Evolutionary conservation across 2,329 filamentous ascomycete species (phyloP), one percentile per base, ranked within the genome.

Genomic region (Leptosphaerulina australis): DNA sequence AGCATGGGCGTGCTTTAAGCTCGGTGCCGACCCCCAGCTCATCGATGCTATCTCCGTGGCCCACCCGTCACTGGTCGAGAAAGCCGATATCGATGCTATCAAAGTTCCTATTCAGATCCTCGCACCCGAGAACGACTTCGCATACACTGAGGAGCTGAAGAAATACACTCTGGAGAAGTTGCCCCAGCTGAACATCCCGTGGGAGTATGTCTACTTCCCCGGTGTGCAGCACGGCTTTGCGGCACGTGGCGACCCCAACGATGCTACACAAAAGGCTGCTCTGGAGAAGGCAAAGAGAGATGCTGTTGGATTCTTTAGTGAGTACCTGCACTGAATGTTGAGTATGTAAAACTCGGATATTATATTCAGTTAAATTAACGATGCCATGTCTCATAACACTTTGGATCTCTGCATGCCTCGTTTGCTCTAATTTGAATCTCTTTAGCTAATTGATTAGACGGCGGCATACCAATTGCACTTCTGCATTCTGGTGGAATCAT

Each of bases 121-220:
- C 15, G 59, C 66, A 0, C 61, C 69, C 0, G 69, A 72, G 50
- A 47, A 59, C 22, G 69, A 72, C 35, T 46, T 48, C 1, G 28
- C 48, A 18, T 72, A 58, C 37, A 65, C 62, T 1, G 59, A 63
- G 17, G 69, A 71, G 28, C 15, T 72, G 44, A 72, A 72, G 51
- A 58, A 60, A 46, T 57, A 65, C 36, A 37, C 60, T 1, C 57
- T 67, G 15, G 59, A 66, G 46, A 56, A 52, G 5, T 58, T 72
- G 34, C 68, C 69, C 0, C 65, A 60, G 40, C 50, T 60, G 5
- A 62, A 61, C 8, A 58, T 72, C 5, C 60, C 59, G 20, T 72
- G 63, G 58, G 68, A 71, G 53, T 72, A 71, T 44, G 30, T 70
- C 2, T 60, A 68, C 38, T 72, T 69, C 52, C 67, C 70, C 1